These are phyloP conservation scores for Cercospora brassicicola DNA, from an alignment of 2,329 filamentous ascomycete genomes.

Conservation along the genomic window DNA sequence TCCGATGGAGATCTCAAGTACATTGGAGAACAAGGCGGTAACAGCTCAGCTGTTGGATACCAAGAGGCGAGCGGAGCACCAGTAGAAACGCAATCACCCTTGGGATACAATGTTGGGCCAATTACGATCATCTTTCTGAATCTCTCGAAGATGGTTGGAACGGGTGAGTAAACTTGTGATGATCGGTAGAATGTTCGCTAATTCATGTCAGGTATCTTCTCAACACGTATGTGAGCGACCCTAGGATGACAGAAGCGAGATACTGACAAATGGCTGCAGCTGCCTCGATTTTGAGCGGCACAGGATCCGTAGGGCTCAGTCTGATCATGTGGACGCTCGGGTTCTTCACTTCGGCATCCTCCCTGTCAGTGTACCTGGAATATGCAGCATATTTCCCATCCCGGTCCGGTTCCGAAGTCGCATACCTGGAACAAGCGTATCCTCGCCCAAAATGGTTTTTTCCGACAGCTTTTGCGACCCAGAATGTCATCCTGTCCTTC, in stretches of 20 bases:
- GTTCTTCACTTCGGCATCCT: constrained; percentile 57
- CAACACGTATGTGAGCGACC: constrained; percentile 47
- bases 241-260: background rate
- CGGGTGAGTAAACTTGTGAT: constrained; percentile 7
- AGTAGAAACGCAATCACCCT: constrained; percentile 58
- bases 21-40: constrained; percentile 49
- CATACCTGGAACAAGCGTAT: constrained; percentile 68
- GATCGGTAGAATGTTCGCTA: background rate
- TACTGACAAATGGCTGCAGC: constrained; percentile 31
- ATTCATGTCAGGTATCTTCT: constrained; percentile 37
- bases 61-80: constrained; percentile 64
- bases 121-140: constrained; percentile 62
- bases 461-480: constrained; percentile 64
- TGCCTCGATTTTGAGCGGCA: constrained; percentile 57
- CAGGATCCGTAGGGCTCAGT: constrained; percentile 62
- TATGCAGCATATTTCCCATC: constrained; percentile 66
- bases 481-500: constrained; percentile 64
- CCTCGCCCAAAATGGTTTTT: constrained; percentile 65
- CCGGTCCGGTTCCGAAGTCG: constrained; percentile 65
- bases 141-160: constrained; percentile 63
- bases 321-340: constrained; percentile 67
- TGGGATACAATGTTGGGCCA: constrained; percentile 60
- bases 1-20: constrained; percentile 48
- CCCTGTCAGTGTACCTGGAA: constrained; percentile 63
- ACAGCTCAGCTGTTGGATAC: constrained; percentile 54